phyloP scores from a whole-genome alignment of 306 rosid genomes.

The Cucumis melo region DNA sequence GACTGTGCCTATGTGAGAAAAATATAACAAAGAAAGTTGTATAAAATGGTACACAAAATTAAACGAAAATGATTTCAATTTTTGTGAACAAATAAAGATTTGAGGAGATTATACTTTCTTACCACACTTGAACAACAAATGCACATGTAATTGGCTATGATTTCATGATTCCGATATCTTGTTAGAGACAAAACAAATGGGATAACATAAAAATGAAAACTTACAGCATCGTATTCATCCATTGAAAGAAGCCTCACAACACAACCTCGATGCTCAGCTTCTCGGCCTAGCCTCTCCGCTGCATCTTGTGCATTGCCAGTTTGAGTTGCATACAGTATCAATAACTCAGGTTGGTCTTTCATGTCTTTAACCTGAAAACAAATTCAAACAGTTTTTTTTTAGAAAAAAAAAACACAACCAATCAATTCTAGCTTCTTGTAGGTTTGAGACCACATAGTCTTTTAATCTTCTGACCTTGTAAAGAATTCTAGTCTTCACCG shows the following conservation, averaged over 20 bases:
- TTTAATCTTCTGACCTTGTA: too few species aligned
- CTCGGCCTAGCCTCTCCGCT: constrained; percentile 70
- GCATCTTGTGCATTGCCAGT: constrained; percentile 87
- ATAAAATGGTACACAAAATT: too few species aligned
- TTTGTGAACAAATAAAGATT: background rate
- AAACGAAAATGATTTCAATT: background rate
- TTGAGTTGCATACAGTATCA: constrained; percentile 62
- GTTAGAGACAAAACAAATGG: background rate
- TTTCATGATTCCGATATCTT: background rate
- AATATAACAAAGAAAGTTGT: too few species aligned
- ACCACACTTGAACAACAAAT: background rate
- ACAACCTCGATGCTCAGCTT: constrained; percentile 68
- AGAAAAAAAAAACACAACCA: background rate
- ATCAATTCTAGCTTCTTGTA: background rate
- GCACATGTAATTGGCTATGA: background rate
- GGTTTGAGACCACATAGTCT: background rate
- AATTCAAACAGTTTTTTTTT: background rate
- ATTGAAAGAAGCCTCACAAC: constrained; percentile 34
- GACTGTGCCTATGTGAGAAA: too few species aligned
- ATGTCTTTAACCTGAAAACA: background rate
- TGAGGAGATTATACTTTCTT: background rate
- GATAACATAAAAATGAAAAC: background rate
- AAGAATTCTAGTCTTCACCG: too few species aligned
- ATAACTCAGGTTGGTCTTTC: constrained; percentile 30
- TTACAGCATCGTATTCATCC: constrained; percentile 57